Conservation (phyloP, 352 stramenopile genomes). For the Globisporangium camurandrum region DNA sequence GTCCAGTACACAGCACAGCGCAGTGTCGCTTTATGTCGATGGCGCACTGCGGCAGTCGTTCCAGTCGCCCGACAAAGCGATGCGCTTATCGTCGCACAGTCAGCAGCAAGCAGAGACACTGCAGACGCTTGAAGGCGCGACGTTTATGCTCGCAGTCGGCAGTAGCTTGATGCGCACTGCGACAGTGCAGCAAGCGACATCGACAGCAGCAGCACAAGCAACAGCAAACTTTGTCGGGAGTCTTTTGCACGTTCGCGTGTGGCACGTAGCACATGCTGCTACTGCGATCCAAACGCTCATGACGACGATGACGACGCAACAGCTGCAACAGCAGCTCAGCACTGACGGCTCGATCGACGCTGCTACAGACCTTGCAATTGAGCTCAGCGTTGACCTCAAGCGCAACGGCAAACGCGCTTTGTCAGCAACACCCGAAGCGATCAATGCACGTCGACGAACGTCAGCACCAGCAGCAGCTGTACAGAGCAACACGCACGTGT, state of each 20-base stretch:
- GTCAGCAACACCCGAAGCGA: neutral
- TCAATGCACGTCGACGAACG: too few species aligned
- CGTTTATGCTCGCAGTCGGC: slow-evolving; percentile 21
- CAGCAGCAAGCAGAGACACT: neutral
- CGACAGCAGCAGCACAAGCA: neutral
- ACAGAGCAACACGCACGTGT: neutral
- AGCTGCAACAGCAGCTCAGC: neutral
- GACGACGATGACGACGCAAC: neutral
- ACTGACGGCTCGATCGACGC: too few species aligned
- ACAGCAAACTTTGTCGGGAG: neutral
- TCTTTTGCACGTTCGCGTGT: slow-evolving; percentile 6
- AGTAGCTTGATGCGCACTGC: slow-evolving; percentile 18
- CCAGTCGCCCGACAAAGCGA: slow-evolving; percentile 14
- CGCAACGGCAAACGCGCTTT: neutral
- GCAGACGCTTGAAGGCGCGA: neutral
- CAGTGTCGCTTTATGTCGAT: slow-evolving; percentile 21
- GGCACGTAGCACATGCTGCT: neutral
- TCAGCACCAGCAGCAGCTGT: too few species aligned
- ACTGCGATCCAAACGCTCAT: neutral
- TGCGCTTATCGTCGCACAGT: slow-evolving; percentile 2
- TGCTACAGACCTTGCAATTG: neutral
- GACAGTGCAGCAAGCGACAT: neutral
- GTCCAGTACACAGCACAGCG: neutral
- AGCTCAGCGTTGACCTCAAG: slow-evolving; percentile 4
- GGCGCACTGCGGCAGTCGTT: slow-evolving; percentile 14